Evolutionary conservation across 805 yeast genomes (phyloP), one percentile per base, ranked within the genome.

Genomic region (Ogataea glucozyma): DNA sequence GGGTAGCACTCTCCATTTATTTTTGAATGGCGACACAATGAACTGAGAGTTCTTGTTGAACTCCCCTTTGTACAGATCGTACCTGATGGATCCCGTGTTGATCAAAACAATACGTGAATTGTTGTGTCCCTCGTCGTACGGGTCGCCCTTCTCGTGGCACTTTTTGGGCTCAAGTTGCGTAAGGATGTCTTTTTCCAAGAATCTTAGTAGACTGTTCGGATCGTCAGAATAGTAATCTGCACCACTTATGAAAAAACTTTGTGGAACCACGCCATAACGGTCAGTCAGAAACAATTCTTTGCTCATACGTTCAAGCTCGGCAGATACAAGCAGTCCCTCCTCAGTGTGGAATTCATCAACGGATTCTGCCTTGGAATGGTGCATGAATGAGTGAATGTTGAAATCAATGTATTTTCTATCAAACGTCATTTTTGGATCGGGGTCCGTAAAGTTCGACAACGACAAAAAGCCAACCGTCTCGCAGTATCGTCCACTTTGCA

Each of bases 401-500:
- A 89, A 89, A 60, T 90, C 98, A 46, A 90, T 77, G 64, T 91
- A 90, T 18, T 82, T 71, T 56, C 98, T 73, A 27, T 72, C 58
- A 56, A 76, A 14, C 46, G 53, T 44, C 37, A 58, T 26, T 19
- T 51, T 21, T 31, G 27, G 38, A 16, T 24, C 38, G 2, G 26
- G 42, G 32, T 40, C 41, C 10, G 48, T 43, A 12, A 53, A 40
- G 37, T 38, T 41, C 6, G 54, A 18, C 17, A 88, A 66, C 19
- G 95, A 79, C 10, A 85, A 63, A 75, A 89, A 91, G 0, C 98
- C 98, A n/a, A 86, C 76, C 0, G 98, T 91, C 60, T 91, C 98
- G 57, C 95, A 79, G 60, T 86, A 91, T 38, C 97, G 71, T 0
- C 98, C 98, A 59, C 96, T 86, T 66, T 91, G 96, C n/a, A 91